Evolutionary conservation across 2,329 filamentous ascomycete genomes (phyloP).

Genomic region (Cladosporium phlei): DNA sequence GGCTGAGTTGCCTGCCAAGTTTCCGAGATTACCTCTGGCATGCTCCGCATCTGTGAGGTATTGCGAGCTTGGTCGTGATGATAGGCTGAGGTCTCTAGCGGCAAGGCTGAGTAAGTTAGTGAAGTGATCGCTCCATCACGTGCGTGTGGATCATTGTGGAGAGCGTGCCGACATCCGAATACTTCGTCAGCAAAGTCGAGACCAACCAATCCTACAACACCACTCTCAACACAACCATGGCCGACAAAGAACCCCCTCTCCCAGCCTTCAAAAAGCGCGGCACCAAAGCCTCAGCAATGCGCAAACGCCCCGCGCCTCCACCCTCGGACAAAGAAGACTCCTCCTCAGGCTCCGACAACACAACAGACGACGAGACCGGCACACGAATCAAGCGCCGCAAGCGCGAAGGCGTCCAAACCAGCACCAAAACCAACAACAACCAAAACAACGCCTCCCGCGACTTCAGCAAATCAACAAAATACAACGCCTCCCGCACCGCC

Average conservation of each 20-base stretch:
- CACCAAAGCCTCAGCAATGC: slow-evolving; percentile 69
- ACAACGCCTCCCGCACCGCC: slow-evolving; percentile 56
- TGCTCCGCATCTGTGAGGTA: no score
- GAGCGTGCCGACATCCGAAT: no score
- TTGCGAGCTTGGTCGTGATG: background rate
- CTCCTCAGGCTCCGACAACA: slow-evolving; percentile 57
- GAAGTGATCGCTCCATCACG: no score
- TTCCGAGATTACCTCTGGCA: background rate
- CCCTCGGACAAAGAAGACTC: slow-evolving; percentile 54
- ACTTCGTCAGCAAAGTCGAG: no score
- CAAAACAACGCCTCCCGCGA: slow-evolving; percentile 26
- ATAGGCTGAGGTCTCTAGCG: background rate
- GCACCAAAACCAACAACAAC: slow-evolving; percentile 52
- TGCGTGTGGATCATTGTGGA: no score
- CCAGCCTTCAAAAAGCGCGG: slow-evolving; percentile 82
- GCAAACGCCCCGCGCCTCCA: slow-evolving; percentile 76
- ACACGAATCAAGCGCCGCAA: slow-evolving; percentile 73
- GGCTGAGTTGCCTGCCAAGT: slow-evolving; percentile 4
- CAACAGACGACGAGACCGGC: slow-evolving; percentile 67
- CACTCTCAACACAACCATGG: slow-evolving; percentile 28
- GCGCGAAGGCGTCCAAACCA: slow-evolving; percentile 61
- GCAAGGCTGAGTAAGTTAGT: slow-evolving; percentile 4
- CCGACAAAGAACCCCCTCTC: slow-evolving; percentile 29
- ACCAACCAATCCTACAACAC: no score
- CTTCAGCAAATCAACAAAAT: slow-evolving; percentile 37